These are phyloP conservation scores for Rhynchosporium agropyri DNA, from an alignment of 2,329 filamentous ascomycete genomes.

Conservation along the genomic window DNA sequence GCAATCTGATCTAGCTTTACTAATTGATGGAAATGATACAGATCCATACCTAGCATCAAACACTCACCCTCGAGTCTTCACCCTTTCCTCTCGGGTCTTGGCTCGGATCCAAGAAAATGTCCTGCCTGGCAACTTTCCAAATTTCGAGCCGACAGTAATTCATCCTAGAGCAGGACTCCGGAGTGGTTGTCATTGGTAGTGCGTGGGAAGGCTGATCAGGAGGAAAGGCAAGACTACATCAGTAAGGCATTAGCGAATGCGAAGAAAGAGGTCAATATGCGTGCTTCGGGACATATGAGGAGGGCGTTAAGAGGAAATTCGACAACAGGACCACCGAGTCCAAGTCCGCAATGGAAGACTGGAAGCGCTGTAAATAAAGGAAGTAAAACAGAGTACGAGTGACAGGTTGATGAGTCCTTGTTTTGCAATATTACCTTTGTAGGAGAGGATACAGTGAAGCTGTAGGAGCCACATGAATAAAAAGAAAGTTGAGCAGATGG, in stretches of 20 bases:
- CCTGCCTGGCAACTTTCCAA: conserved; percentile 20
- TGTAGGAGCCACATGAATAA: not conserved
- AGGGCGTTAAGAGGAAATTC: conserved; percentile 19
- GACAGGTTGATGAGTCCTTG: not conserved
- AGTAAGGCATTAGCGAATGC: conserved; percentile 19
- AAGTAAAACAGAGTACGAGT: conserved; percentile 6
- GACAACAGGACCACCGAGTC: conserved; percentile 20
- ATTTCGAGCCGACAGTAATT: conserved; percentile 14
- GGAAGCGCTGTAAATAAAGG: conserved; percentile 9
- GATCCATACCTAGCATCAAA: conserved; percentile 21
- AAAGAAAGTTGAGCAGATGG: not conserved
- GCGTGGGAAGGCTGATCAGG: conserved; percentile 20
- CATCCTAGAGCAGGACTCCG: conserved; percentile 25
- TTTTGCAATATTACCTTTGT: not conserved
- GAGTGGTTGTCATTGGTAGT: conserved; percentile 27
- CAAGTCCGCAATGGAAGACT: conserved; percentile 18
- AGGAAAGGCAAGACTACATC: conserved; percentile 17
- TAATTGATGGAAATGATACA: not conserved
- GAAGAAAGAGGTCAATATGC: conserved; percentile 17
- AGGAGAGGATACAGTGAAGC: not conserved
- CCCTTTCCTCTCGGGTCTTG: conserved; percentile 25
- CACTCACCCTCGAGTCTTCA: conserved; percentile 26
- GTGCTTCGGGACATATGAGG: conserved; percentile 13
- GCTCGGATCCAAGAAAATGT: conserved; percentile 14
- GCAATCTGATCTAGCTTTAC: conserved; percentile 22